phyloP scores from a whole-genome alignment of 306 rosid species.

The Vachellia collinsii region DNA sequence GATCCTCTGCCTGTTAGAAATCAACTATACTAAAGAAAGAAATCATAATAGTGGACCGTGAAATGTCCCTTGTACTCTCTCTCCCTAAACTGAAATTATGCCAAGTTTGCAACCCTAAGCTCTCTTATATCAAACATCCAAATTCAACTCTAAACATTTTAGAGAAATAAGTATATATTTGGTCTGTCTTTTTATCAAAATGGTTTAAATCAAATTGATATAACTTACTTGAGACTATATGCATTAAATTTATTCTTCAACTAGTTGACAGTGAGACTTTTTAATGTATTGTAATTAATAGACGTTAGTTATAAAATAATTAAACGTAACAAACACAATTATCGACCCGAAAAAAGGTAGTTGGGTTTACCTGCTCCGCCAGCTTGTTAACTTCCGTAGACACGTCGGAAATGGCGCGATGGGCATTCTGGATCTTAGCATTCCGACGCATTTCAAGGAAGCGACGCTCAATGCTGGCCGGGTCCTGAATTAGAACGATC shows the following conservation, averaged over 20 bases:
- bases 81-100: background rate
- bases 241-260: no score
- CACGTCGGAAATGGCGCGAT: slow-evolving; percentile 61
- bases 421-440: slow-evolving; percentile 61
- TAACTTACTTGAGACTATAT: no score
- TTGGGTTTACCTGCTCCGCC: slow-evolving; percentile 58
- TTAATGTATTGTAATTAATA: no score
- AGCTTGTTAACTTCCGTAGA: slow-evolving; percentile 59
- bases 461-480: slow-evolving; percentile 68
- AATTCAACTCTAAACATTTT: no score
- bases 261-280: no score
- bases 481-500: slow-evolving; percentile 62
- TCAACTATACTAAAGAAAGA: background rate
- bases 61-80: background rate
- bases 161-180: no score
- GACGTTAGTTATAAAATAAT: background rate
- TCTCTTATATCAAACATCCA: background rate
- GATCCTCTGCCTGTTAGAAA: background rate
- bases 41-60: background rate
- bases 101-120: background rate
- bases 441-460: slow-evolving; percentile 54
- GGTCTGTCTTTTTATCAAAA: no score
- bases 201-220: no score
- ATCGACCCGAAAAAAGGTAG: background rate
- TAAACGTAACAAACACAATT: background rate